Conservation (phyloP, 2,329 filamentous ascomycete species). For the Xylariales sp. region DNA sequence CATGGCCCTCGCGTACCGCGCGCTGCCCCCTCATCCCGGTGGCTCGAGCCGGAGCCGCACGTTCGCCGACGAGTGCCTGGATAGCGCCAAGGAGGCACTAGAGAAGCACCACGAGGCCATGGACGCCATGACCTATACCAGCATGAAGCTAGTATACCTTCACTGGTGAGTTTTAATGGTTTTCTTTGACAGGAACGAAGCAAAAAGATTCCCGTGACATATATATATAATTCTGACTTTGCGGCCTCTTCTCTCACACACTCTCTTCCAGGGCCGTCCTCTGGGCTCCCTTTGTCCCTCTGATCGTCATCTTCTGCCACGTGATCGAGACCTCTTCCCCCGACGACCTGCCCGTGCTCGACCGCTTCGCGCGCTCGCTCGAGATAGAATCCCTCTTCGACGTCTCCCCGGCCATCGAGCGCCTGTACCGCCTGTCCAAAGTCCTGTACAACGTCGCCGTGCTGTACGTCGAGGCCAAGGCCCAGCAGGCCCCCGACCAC, state of each 20-base stretch:
- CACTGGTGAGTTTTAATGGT: slow-evolving; percentile 41
- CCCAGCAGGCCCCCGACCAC: slow-evolving; percentile 26
- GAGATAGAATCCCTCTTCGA: slow-evolving; percentile 42
- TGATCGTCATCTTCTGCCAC: slow-evolving; percentile 48
- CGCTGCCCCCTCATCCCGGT: slow-evolving; percentile 29
- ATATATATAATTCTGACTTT: too few relatives aligned
- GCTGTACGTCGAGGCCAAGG: slow-evolving; percentile 54
- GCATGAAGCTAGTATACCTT: slow-evolving; percentile 36
- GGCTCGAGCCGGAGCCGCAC: slow-evolving; percentile 17
- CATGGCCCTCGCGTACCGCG: slow-evolving; percentile 38
- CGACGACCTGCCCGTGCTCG: slow-evolving; percentile 40
- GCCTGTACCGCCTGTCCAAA: slow-evolving; percentile 53
- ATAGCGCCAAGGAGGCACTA: slow-evolving; percentile 35
- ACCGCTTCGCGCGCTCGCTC: slow-evolving; percentile 46
- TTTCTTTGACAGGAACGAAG: slow-evolving; percentile 3
- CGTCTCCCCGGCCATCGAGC: slow-evolving; percentile 42
- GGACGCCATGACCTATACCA: slow-evolving; percentile 28
- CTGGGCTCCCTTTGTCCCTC: slow-evolving; percentile 48
- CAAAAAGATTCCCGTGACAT: too few relatives aligned
- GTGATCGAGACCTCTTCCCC: slow-evolving; percentile 40
- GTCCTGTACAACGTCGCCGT: slow-evolving; percentile 54
- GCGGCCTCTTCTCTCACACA: slow-evolving; percentile 4
- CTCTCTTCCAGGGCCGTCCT: slow-evolving; percentile 33
- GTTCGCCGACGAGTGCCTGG: slow-evolving; percentile 37
- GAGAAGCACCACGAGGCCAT: slow-evolving; percentile 35